These are phyloP conservation scores for Phytophthora pisi DNA, from an alignment of 352 stramenopile genomes.

Conservation along the genomic window DNA sequence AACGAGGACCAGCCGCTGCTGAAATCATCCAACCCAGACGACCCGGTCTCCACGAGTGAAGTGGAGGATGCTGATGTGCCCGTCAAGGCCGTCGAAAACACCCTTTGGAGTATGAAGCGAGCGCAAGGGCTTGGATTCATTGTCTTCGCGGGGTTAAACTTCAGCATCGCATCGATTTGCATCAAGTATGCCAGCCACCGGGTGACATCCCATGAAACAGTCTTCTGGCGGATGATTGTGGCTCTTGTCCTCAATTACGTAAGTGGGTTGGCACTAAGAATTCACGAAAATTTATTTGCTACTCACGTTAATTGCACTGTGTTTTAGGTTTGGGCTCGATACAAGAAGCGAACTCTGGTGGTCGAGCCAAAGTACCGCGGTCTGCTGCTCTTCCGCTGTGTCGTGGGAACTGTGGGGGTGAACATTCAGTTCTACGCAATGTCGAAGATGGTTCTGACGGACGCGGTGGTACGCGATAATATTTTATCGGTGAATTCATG, in stretches of 20 bases:
- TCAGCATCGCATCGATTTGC: slow-evolving; percentile 69
- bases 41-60: slow-evolving; percentile 19
- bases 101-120: slow-evolving; percentile 29
- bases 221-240: slow-evolving; percentile 66
- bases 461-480: slow-evolving; percentile 42
- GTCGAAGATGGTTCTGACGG: slow-evolving; percentile 75
- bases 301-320: too few species aligned
- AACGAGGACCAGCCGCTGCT: slow-evolving; percentile 31
- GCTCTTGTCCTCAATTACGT: slow-evolving; percentile 60
- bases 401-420: slow-evolving; percentile 58
- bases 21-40: slow-evolving; percentile 10
- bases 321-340: slow-evolving; percentile 38
- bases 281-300: too few species aligned
- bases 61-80: slow-evolving; percentile 3
- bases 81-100: slow-evolving; percentile 1
- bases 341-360: slow-evolving; percentile 44
- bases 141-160: slow-evolving; percentile 57
- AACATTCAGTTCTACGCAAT: slow-evolving; percentile 66
- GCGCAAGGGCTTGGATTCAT: slow-evolving; percentile 51
- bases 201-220: slow-evolving; percentile 62
- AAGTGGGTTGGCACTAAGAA: slow-evolving; percentile 8
- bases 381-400: slow-evolving; percentile 55
- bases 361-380: slow-evolving; percentile 41
- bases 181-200: slow-evolving; percentile 63
- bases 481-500: not conserved